These are phyloP conservation scores for Nemania sp. DNA, from an alignment of 2,329 filamentous ascomycete genomes.

Conservation along the genomic window DNA sequence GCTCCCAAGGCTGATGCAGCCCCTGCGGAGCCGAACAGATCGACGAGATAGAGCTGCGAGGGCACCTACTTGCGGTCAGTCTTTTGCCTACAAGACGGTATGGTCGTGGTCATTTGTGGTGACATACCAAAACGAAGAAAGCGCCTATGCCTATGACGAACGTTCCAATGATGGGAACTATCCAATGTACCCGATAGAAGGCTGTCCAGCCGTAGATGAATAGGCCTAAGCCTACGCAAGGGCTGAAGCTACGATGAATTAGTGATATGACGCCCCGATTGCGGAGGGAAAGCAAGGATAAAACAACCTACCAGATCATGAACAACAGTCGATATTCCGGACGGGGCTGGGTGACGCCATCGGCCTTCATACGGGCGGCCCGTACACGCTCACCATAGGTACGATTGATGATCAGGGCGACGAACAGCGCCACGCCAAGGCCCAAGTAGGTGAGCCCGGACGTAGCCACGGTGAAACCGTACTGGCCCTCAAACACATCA, in stretches of 20 bases:
- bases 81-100: no score
- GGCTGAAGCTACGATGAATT: background rate
- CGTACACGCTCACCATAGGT: background rate
- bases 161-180: background rate
- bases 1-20: background rate
- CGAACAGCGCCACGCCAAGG: background rate
- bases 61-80: no score
- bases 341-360: background rate
- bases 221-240: background rate
- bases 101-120: background rate
- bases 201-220: slow-evolving; percentile 3
- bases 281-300: background rate
- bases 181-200: background rate
- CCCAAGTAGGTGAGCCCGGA: slow-evolving; percentile 1
- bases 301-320: background rate
- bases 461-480: background rate
- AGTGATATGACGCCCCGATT: background rate
- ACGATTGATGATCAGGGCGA: background rate
- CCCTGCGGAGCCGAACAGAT: background rate
- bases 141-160: background rate
- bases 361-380: background rate
- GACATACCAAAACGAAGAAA: background rate
- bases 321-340: background rate
- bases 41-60: background rate
- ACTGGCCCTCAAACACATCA: background rate